phyloP scores from a whole-genome alignment of 768 basidiomycete species.

The Russula sp. region DNA sequence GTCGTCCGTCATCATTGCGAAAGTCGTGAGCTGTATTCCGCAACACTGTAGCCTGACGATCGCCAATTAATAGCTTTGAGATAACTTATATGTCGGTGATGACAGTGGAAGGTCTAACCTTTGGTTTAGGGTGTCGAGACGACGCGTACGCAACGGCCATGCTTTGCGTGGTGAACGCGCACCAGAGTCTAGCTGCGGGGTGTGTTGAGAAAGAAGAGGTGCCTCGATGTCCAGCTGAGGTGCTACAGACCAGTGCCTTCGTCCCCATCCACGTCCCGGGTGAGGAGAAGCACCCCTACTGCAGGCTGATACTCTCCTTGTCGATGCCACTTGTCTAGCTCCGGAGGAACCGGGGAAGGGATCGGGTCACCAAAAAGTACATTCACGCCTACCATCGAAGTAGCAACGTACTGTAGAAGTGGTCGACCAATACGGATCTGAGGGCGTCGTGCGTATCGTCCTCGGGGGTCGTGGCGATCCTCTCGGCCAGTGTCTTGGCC shows the following conservation, averaged over 20 bases:
- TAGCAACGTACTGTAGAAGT: constrained; percentile 43
- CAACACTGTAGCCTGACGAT: constrained; percentile 32
- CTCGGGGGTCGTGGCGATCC: constrained; percentile 30
- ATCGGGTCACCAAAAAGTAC: not conserved
- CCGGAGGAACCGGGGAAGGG: not conserved
- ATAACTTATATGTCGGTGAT: not conserved
- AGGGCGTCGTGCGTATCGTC: constrained; percentile 54
- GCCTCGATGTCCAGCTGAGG: not conserved
- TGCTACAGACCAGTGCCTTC: constrained; percentile 4
- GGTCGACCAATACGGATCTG: constrained; percentile 35
- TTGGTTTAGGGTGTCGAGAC: constrained; percentile 44
- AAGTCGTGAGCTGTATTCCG: constrained; percentile 24
- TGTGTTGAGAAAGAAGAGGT: not conserved
- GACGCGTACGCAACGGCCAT: constrained; percentile 75
- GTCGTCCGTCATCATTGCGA: constrained; percentile 20
- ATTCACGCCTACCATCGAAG: not conserved
- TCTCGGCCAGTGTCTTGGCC: constrained; percentile 48
- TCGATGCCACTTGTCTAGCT: constrained; percentile 31
- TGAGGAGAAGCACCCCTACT: constrained; percentile 57
- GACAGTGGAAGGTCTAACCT: constrained; percentile 35
- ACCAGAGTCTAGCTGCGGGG: constrained; percentile 61
- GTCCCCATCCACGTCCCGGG: constrained; percentile 35
- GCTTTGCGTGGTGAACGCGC: constrained; percentile 74
- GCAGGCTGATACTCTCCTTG: constrained; percentile 41
- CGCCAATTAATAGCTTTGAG: not conserved